Evolutionary conservation across 2,329 filamentous ascomycete genomes (phyloP).

Genomic region (Ophiostoma ulmi): DNA sequence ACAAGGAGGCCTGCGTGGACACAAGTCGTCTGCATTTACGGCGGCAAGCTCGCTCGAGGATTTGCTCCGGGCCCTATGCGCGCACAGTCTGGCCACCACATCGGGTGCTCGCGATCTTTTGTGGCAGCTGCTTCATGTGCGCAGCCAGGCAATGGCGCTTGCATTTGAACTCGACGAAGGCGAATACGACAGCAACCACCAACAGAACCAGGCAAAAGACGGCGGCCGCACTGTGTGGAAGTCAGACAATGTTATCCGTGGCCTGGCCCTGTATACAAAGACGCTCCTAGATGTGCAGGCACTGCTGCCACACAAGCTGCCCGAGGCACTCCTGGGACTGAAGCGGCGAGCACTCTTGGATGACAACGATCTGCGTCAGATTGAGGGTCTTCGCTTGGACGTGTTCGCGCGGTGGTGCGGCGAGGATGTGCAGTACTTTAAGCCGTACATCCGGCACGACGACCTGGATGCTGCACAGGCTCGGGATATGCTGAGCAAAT

Average conservation of each 20-base stretch:
- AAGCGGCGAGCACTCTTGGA: conserved; percentile 67
- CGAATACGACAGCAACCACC: conserved; percentile 28
- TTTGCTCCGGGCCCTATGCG: conserved; percentile 69
- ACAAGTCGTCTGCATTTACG: background rate
- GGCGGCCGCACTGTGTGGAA: conserved; percentile 33
- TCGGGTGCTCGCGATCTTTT: conserved; percentile 75
- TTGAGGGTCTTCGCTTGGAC: conserved; percentile 72
- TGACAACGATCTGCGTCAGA: conserved; percentile 59
- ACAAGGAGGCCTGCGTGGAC: background rate
- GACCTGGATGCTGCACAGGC: conserved; percentile 60
- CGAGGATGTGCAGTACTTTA: conserved; percentile 77
- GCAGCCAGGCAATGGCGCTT: conserved; percentile 62
- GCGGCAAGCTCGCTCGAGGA: conserved; percentile 36
- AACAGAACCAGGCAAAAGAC: background rate
- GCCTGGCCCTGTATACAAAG: conserved; percentile 67
- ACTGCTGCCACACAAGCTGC: conserved; percentile 66
- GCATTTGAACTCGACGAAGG: conserved; percentile 51
- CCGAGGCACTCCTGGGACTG: conserved; percentile 61
- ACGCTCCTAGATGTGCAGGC: conserved; percentile 66
- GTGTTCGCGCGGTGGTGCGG: conserved; percentile 74
- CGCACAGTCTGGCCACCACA: conserved; percentile 75
- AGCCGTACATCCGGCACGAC: conserved; percentile 79
- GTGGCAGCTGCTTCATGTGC: conserved; percentile 68
- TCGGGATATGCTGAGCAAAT: conserved; percentile 55
- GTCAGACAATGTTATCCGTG: conserved; percentile 52